A percentile compares a stretch with the other conserved stretches of the same genome.
Evolutionary conservation across 176 grass and related monocot genomes (phyloP).

Genomic region (Eragrostis nindensis): DNA sequence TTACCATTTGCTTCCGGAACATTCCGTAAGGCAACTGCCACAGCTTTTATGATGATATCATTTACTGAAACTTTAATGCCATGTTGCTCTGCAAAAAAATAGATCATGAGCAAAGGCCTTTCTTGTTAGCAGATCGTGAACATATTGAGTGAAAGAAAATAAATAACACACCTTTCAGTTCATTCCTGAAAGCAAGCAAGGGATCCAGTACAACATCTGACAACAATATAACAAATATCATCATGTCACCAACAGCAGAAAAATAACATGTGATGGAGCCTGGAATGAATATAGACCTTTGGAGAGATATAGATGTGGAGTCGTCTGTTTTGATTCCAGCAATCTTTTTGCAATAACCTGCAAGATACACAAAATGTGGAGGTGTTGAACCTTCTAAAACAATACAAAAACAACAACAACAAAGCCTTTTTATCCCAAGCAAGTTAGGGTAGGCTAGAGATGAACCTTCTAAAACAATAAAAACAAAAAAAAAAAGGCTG

Average conservation of each 20-base stretch:
- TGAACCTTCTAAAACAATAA: conserved; percentile 13
- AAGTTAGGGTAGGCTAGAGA: too few species aligned
- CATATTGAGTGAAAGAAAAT: conserved; percentile 33
- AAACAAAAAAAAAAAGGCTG: background rate
- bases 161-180: conserved; percentile 74
- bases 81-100: conserved; percentile 74
- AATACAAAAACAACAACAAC: too few species aligned
- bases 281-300: conserved; percentile 62
- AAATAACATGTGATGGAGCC: conserved; percentile 27
- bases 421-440: too few species aligned
- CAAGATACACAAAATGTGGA: conserved; percentile 14
- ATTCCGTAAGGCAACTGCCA: conserved; percentile 89
- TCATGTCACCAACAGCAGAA: conserved; percentile 33
- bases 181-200: conserved; percentile 87
- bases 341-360: conserved; percentile 94
- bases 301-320: conserved; percentile 92
- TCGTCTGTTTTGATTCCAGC: conserved; percentile 93
- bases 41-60: conserved; percentile 98
- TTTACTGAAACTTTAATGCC: conserved; percentile 96
- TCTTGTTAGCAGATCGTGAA: conserved; percentile 24
- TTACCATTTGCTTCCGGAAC: conserved; percentile 97
- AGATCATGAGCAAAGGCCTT: conserved; percentile 26
- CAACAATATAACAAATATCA: conserved; percentile 43
- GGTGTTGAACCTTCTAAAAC: too few species aligned
- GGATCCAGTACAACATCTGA: conserved; percentile 96